Percentiles rank a stretch among this genome's conserved stretches.
phyloP scores from a whole-genome alignment of 805 yeast species.

The Myxozyma nipponensis region DNA sequence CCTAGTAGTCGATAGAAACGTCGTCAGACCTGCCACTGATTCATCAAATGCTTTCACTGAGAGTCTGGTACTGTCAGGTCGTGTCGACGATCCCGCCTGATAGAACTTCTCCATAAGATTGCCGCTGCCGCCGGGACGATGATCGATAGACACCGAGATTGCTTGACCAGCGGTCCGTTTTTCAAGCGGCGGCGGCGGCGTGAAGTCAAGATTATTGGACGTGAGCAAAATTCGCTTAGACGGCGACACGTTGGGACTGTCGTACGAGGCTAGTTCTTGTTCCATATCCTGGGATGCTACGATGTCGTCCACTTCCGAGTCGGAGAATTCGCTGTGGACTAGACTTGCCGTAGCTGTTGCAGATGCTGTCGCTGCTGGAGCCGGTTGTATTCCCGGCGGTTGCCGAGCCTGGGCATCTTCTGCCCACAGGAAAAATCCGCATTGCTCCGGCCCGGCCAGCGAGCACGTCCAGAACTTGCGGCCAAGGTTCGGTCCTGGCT shows the following conservation, averaged over 20 bases:
- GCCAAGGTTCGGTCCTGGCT: not conserved
- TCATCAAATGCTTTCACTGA: not conserved
- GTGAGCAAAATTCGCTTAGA: not conserved
- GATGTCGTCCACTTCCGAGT: not conserved
- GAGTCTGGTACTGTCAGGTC: not conserved
- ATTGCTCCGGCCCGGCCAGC: not conserved
- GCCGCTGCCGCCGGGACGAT: not conserved
- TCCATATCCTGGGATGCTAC: not conserved
- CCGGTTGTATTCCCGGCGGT: not conserved
- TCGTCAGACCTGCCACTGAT: not conserved
- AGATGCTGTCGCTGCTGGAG: not conserved
- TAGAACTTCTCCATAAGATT: no score
- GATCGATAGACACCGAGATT: no score
- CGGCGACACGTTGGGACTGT: not conserved
- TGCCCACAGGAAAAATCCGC: not conserved
- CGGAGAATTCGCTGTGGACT: not conserved
- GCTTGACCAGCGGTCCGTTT: not conserved
- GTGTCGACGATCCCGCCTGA: not conserved
- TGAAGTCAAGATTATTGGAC: not conserved
- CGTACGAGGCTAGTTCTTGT: not conserved
- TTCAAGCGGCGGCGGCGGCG: not conserved
- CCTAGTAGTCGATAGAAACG: not conserved
- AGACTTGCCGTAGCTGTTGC: not conserved
- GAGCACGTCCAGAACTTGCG: not conserved
- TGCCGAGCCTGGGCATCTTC: not conserved